Conservation (phyloP, 2,329 filamentous ascomycete genomes). For the Stemphylium lycopersici region DNA sequence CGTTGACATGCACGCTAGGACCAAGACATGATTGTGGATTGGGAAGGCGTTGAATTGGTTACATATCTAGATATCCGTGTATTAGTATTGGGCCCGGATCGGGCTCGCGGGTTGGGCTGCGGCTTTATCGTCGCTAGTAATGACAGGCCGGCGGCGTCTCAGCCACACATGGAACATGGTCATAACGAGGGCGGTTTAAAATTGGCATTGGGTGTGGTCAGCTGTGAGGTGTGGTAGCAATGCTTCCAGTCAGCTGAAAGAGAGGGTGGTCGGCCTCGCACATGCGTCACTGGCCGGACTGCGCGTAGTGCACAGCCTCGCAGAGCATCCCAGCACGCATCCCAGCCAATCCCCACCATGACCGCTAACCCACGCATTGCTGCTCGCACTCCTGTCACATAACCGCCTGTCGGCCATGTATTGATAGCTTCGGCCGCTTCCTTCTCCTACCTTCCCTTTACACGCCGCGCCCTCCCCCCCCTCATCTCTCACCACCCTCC, state of each 20-base stretch:
- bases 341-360: conserved; percentile 21
- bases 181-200: background rate
- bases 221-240: conserved; percentile 5
- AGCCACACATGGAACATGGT: conserved; percentile 8
- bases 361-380: conserved; percentile 30
- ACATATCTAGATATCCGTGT: conserved; percentile 18
- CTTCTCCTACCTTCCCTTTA: background rate
- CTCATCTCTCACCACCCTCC: background rate
- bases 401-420: conserved; percentile 26
- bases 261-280: conserved; percentile 8
- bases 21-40: conserved; percentile 17
- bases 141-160: conserved; percentile 1
- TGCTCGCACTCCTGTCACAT: conserved; percentile 23
- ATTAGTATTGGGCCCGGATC: conserved; percentile 23
- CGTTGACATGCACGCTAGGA: background rate
- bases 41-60: conserved; percentile 22
- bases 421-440: conserved; percentile 3
- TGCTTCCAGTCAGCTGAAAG: conserved; percentile 18
- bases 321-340: conserved; percentile 3
- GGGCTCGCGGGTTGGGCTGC: conserved; percentile 29
- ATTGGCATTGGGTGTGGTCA: background rate
- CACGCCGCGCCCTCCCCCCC: background rate
- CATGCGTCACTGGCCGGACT: conserved; percentile 16
- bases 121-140: conserved; percentile 4
- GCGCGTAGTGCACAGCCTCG: conserved; percentile 19